Evolutionary conservation across 208 protist genomes (phyloP).

Genomic region (Porcisia deanei): DNA sequence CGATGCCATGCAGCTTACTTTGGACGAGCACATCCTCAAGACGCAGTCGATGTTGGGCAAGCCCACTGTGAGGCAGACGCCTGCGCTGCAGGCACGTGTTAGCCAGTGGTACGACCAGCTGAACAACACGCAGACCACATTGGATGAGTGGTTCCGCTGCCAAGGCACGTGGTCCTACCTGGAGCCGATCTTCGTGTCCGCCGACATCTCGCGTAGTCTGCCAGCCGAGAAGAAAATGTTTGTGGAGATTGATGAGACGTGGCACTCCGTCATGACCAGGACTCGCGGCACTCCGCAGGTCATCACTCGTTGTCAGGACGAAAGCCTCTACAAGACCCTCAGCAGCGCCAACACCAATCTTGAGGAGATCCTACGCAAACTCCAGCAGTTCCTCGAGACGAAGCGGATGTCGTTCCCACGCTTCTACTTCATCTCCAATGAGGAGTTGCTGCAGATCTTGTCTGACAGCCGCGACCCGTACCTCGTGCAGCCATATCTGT

Average conservation of each 20-base stretch:
- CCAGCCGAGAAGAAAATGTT: slow-evolving; percentile 95
- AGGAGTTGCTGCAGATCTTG: slow-evolving; percentile 96
- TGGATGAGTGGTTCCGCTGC: slow-evolving; percentile 96
- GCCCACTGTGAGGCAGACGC: slow-evolving; percentile 89
- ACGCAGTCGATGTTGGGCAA: slow-evolving; percentile 96
- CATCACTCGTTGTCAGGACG: slow-evolving; percentile 89
- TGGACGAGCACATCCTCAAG: slow-evolving; percentile 97
- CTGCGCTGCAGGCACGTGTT: slow-evolving; percentile 88
- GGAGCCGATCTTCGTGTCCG: slow-evolving; percentile 96
- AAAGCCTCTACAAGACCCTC: slow-evolving; percentile 93
- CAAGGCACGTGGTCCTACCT: slow-evolving; percentile 97
- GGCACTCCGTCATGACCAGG: slow-evolving; percentile 93
- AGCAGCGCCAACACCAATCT: slow-evolving; percentile 92
- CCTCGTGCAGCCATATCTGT: slow-evolving; percentile 95
- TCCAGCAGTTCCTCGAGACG: slow-evolving; percentile 98
- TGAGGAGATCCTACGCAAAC: slow-evolving; percentile 95
- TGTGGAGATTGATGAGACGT: slow-evolving; percentile 93
- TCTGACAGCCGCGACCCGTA: slow-evolving; percentile 95
- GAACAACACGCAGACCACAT: slow-evolving; percentile 92
- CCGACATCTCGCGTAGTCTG: slow-evolving; percentile 96
- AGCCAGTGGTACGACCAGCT: slow-evolving; percentile 93
- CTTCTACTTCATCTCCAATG: slow-evolving; percentile 98
- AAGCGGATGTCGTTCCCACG: slow-evolving; percentile 97
- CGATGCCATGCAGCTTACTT: slow-evolving; percentile 92
- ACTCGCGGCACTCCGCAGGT: slow-evolving; percentile 86